These are phyloP conservation scores for Murraya koenigii DNA, from an alignment of 345 rosid species.

Conservation along the genomic window DNA sequence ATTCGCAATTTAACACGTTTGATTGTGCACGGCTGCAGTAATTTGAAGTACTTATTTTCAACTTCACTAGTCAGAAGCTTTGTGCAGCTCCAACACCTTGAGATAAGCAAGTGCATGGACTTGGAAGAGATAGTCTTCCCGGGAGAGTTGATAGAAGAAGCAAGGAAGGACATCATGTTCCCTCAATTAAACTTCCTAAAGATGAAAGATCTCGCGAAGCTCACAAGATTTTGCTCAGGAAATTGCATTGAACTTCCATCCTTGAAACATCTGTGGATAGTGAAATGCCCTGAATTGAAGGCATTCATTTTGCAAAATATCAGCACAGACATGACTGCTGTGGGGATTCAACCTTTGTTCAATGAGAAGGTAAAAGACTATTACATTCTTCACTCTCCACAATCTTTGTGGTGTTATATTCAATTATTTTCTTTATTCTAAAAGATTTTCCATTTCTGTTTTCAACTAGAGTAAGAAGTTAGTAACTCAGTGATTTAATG, in stretches of 20 bases:
- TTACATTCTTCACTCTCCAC: no score
- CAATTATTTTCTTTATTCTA: background rate
- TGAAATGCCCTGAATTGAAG: background rate
- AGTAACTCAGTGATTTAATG: background rate
- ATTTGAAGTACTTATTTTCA: background rate
- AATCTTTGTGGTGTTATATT: no score
- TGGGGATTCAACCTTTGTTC: no score
- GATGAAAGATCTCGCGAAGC: no score
- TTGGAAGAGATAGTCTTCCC: background rate
- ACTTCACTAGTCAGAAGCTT: background rate
- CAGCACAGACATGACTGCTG: no score
- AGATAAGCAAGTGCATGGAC: background rate
- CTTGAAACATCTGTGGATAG: background rate
- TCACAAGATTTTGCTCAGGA: background rate
- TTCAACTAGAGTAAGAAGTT: no score
- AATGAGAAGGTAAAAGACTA: no score
- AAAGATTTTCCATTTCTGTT: no score
- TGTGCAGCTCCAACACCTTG: background rate
- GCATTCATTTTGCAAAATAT: no score
- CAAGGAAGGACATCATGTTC: no score
- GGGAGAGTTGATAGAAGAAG: background rate
- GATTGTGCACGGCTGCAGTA: background rate
- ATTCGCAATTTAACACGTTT: background rate
- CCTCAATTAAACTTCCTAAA: no score
- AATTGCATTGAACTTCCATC: background rate